Evolutionary conservation across 1,284 basidiomycete genomes (phyloP), one percentile per base, ranked within the genome.

Genomic region (Exsudoporus floridanus): DNA sequence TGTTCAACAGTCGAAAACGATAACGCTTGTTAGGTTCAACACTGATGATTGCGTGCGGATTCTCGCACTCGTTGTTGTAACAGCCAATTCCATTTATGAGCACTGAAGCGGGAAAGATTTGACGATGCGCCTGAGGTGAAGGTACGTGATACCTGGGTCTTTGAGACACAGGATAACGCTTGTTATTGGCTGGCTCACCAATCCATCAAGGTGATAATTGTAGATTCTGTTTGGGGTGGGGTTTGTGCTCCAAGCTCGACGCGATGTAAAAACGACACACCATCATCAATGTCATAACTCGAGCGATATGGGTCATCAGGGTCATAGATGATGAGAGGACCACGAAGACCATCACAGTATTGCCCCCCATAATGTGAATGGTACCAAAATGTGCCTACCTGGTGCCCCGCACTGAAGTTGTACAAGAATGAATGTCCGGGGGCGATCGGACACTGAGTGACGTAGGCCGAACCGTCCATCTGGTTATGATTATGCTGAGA

Each of bases 11-110:
- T 12, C 77, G 70, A 52, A 77, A 64, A 37, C 76, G 72, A 53
- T 74, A 74, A 48, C 72, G 61, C 28, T 46, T 60, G 3, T 57
- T 61, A 7, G 39, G 44, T 18, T 51, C 12, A 13, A 72, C 70
- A 10, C 44, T 59, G 30, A 72, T 54, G 19, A 73, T 56, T 6
- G 64, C 56, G 21, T 77, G 64, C 1, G 65, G 58, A 5, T 60
- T 57, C 5, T 55, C 50, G 6, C 73, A 69, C 5, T 71, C 74
- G 10, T 56, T 52, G 31, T 43, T 37, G 34, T 58, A 75, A 10
- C 73, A 64, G 5, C 78, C 78, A 14, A 62, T 54, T 1, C 80
- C 80, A 50, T 83, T 81, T 63, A 82, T 75, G 19, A 79, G 60
- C 1, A 69, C 72, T 0, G 70, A 66, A 46, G 74, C 67, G 4